Evolutionary conservation across 495 filamentous ascomycete genomes (phyloP).

Genomic region (Trichoderma asperelloides): DNA sequence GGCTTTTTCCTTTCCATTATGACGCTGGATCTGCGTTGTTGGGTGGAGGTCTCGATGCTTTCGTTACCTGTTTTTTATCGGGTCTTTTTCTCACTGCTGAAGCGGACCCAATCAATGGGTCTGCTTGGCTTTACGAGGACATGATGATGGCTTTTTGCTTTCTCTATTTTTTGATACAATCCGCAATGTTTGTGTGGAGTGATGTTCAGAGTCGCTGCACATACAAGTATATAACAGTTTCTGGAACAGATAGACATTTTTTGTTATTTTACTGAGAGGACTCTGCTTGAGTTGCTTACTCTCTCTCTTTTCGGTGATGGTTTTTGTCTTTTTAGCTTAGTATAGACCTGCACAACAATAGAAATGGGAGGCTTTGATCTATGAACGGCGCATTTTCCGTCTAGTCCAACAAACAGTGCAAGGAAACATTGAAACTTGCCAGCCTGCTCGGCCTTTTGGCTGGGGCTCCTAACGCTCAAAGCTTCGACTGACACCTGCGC

Average conservation of each 20-base stretch:
- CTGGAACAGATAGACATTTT: background rate
- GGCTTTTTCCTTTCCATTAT: background rate
- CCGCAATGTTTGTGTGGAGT: background rate
- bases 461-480: too few relatives aligned
- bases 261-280: background rate
- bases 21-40: constrained; percentile 6
- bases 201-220: background rate
- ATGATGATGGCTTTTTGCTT: background rate
- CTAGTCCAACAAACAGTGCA: too few relatives aligned
- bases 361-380: background rate
- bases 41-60: constrained; percentile 9
- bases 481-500: too few relatives aligned
- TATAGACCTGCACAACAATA: constrained; percentile 1
- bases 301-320: background rate
- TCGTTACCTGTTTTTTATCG: constrained; percentile 2
- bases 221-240: constrained; percentile 2
- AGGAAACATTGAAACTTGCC: background rate
- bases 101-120: background rate
- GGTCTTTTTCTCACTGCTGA: background rate
- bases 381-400: too few relatives aligned
- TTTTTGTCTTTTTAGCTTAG: background rate
- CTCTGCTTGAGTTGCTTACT: background rate
- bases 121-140: background rate
- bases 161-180: background rate
- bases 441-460: background rate